Percentiles rank a stretch among this genome's conserved stretches.
These are phyloP conservation scores for Annona squamosa DNA, from an alignment of 164 flowering plant species.

Conservation along the genomic window DNA sequence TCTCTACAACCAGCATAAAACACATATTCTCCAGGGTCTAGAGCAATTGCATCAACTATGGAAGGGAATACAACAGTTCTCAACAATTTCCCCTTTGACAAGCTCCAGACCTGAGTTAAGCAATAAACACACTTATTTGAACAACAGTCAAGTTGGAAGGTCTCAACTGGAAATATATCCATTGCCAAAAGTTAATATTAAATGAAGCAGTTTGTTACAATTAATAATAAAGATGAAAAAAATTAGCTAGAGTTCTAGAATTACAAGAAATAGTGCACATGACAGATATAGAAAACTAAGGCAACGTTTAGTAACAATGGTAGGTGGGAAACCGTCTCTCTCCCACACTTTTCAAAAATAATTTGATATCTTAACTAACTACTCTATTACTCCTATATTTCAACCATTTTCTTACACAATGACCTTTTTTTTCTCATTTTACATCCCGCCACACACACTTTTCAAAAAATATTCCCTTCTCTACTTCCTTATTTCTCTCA, in stretches of 20 bases:
- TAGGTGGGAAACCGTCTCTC: too few relatives aligned
- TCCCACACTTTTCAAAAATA: too few relatives aligned
- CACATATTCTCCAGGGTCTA: constrained; percentile 78
- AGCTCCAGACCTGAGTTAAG: constrained; percentile 71
- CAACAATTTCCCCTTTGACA: constrained; percentile 49
- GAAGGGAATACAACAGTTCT: constrained; percentile 70
- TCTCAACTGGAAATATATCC: constrained; percentile 35
- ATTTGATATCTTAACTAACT: too few relatives aligned
- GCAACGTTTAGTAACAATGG: too few relatives aligned
- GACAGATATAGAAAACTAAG: too few relatives aligned
- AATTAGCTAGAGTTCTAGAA: neutral
- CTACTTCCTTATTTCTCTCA: too few relatives aligned
- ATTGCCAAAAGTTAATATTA: constrained; percentile 20
- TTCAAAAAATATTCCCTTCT: too few relatives aligned
- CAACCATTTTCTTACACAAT: too few relatives aligned
- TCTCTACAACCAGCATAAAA: constrained; percentile 89
- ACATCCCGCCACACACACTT: too few relatives aligned
- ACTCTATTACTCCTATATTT: too few relatives aligned
- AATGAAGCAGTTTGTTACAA: constrained; percentile 53
- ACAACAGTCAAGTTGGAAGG: constrained; percentile 58
- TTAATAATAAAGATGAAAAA: neutral
- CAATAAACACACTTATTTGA: constrained; percentile 60
- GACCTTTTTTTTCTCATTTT: too few relatives aligned
- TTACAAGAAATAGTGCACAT: too few relatives aligned
- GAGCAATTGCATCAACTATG: constrained; percentile 63